Percentiles rank a stretch among this genome's conserved stretches.
These are phyloP conservation scores for Geosmithia putterillii DNA, from an alignment of 2,329 filamentous ascomycete genomes.

Conservation along the genomic window DNA sequence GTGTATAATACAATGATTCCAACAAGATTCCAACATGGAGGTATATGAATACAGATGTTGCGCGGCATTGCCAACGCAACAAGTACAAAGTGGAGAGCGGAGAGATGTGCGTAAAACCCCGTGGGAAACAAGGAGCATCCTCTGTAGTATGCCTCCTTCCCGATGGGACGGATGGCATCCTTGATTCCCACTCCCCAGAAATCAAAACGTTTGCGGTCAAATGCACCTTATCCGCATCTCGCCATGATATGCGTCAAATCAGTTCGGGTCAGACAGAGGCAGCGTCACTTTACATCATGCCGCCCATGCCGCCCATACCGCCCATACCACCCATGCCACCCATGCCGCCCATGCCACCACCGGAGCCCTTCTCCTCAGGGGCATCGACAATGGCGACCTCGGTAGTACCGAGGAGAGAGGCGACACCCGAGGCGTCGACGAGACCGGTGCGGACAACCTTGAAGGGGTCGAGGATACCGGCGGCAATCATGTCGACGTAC, in stretches of 20 bases:
- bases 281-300: slow-evolving; percentile 32
- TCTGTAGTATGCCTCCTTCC: no score
- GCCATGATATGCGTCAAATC: background rate
- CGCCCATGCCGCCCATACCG: slow-evolving; percentile 44
- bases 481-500: slow-evolving; percentile 96
- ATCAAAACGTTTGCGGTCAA: background rate
- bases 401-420: slow-evolving; percentile 91
- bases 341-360: slow-evolving; percentile 51
- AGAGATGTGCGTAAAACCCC: slow-evolving; percentile 1
- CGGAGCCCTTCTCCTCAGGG: slow-evolving; percentile 75
- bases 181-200: slow-evolving; percentile 5
- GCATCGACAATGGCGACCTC: slow-evolving; percentile 97
- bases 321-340: slow-evolving; percentile 54
- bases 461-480: slow-evolving; percentile 96
- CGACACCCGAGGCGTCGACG: slow-evolving; percentile 88
- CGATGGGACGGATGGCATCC: no score
- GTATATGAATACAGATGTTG: slow-evolving; percentile 3
- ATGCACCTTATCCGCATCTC: background rate
- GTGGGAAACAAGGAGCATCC: background rate
- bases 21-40: slow-evolving; percentile 1
- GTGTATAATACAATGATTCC: slow-evolving; percentile 2
- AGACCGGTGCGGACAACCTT: slow-evolving; percentile 98
- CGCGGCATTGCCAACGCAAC: background rate
- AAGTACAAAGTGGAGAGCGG: slow-evolving; percentile 2
- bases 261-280: no score